Base-by-base conservation (phyloP, 768 basidiomycete genomes). In the Boletellus ananas region DNA sequence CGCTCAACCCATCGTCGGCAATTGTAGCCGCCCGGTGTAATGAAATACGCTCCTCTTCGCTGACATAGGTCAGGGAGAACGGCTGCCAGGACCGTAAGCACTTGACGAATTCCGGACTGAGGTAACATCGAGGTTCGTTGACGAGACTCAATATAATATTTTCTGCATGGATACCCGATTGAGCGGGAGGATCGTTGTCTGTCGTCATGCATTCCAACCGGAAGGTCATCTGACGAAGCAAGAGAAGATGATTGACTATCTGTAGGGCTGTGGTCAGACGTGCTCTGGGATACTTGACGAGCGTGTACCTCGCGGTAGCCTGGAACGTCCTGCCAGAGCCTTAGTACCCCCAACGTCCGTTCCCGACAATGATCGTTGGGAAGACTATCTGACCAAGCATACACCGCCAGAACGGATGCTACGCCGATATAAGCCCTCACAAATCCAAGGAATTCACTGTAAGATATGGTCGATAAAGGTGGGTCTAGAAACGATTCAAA, bases 371-470 rank as follows among this genome's bases (percentile, higher is more conserved):
- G 67, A 49, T 80, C 76, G 47, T 83, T 78, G 1, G 83, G 84
- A 17, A 87, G 70, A 62, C 86, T 87, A 58, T 90, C 89, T 12
- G 88, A 80, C 85, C 87, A 92, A 3, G 86, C 84, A 60, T 84
- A 84, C 31, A 86, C 84, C 2, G 81, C 81, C 13, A 91, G 67
- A 13, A 88, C 80, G 44, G 76, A 74, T 3, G 82, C 74, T 8
- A 90, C 74, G 1, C 89, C 89, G 41, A 90, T 68, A 53, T 79
- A 81, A 0, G 84, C 84, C 50, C 84, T 76, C 10, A 86, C 71
- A 52, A 87, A 84, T 1, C 74, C 68, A 16, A 88, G 64, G 54
- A 90, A 86, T 40, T 83, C 81, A 23, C 74, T 74, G 60, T 83
- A 79, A 3, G 77, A 69, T 35, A 67, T 60, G 2, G 56, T 20